Conservation (phyloP, 441 rosid genomes). For the Sinapis alba region DNA sequence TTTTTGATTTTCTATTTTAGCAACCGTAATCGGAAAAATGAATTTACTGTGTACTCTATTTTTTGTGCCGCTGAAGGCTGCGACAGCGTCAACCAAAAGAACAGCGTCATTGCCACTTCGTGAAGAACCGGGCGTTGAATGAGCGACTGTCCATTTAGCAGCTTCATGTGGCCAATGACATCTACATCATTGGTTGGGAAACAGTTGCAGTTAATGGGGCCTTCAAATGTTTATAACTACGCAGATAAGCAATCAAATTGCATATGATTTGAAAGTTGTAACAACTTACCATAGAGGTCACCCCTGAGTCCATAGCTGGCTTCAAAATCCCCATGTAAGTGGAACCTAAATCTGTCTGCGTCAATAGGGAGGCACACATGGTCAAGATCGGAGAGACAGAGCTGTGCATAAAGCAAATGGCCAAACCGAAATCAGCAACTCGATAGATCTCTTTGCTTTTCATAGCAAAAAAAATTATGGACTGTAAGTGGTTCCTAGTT, state of each 20-base stretch:
- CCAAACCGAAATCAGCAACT: background rate
- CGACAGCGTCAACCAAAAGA: constrained; percentile 21
- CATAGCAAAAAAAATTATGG: background rate
- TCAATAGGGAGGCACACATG: background rate
- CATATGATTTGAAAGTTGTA: background rate
- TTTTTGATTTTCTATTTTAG: background rate
- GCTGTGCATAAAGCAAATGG: background rate
- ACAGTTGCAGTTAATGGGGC: background rate
- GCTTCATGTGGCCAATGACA: background rate
- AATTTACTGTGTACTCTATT: background rate
- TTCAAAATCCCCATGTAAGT: background rate
- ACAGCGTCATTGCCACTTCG: background rate
- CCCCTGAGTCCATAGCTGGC: background rate
- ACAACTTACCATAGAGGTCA: background rate
- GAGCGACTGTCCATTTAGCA: background rate
- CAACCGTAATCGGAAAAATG: background rate
- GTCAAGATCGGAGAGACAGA: background rate
- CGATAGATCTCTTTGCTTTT: background rate
- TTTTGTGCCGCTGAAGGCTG: constrained; percentile 25
- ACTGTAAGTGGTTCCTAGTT: background rate
- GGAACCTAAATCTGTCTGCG: background rate
- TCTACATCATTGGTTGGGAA: background rate
- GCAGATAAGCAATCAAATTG: background rate
- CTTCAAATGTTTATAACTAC: background rate
- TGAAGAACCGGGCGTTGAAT: background rate